Conservation (phyloP, 2,329 filamentous ascomycete species). For the Microsporum ferrugineum region DNA sequence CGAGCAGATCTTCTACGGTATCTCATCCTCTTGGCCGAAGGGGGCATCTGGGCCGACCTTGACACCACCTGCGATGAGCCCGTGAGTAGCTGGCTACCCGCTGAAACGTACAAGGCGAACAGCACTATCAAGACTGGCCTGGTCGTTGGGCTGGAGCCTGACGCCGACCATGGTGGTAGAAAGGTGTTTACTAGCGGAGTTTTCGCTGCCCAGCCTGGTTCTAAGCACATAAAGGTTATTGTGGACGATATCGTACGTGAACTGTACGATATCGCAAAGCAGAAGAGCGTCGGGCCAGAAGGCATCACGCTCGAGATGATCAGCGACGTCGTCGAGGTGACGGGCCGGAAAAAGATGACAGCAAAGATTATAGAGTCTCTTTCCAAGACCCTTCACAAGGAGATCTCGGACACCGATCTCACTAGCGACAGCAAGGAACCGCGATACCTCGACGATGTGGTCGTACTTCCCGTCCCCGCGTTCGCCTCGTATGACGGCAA, state of each 20-base stretch:
- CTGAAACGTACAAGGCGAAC: constrained; percentile 18
- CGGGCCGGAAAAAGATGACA: constrained; percentile 22
- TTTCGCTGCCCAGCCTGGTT: constrained; percentile 15
- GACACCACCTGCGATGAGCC: constrained; percentile 27
- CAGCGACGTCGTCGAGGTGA: constrained; percentile 21
- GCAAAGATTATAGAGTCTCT: constrained; percentile 17
- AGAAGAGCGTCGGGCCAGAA: constrained; percentile 12
- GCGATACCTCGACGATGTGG: constrained; percentile 19
- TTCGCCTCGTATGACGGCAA: constrained; percentile 20
- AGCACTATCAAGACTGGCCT: constrained; percentile 17
- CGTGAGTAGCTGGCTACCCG: constrained; percentile 30
- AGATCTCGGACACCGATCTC: constrained; percentile 19
- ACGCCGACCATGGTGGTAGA: constrained; percentile 13
- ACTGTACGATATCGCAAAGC: constrained; percentile 15
- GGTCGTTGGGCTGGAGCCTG: constrained; percentile 33
- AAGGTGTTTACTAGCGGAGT: constrained; percentile 20
- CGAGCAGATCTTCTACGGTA: constrained; percentile 36
- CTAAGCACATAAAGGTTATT: constrained; percentile 14
- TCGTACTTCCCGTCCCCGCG: constrained; percentile 19
- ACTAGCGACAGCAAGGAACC: constrained; percentile 17
- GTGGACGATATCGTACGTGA: constrained; percentile 16
- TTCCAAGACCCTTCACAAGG: constrained; percentile 10
- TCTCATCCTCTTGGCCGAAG: constrained; percentile 30
- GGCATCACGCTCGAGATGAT: constrained; percentile 20
- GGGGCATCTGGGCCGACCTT: constrained; percentile 35